These are phyloP conservation scores for Candida oleophila DNA, from an alignment of 805 yeast genomes.

Conservation along the genomic window DNA sequence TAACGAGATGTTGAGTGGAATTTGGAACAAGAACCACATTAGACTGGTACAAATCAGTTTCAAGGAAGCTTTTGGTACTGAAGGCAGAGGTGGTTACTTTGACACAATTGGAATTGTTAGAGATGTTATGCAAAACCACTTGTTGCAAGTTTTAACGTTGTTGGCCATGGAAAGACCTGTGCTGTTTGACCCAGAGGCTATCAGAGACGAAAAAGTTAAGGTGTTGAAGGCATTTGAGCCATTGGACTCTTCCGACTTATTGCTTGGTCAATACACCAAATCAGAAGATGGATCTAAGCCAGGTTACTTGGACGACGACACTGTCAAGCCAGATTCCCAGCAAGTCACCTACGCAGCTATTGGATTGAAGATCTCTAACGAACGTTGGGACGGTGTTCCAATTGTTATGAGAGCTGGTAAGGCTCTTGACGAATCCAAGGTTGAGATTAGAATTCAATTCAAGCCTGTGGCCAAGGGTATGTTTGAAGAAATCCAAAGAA, in stretches of 20 bases:
- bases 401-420: constrained; percentile 95
- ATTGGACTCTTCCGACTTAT: constrained; percentile 61
- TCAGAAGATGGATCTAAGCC: constrained; percentile 90
- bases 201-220: constrained; percentile 95
- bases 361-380: constrained; percentile 75
- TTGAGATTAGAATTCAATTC: constrained; percentile 91
- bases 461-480: constrained; percentile 82
- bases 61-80: constrained; percentile 98
- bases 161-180: constrained; percentile 95
- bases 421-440: constrained; percentile 93
- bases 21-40: constrained; percentile 83
- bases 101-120: constrained; percentile 93
- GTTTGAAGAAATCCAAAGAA: constrained; percentile 77
- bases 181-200: constrained; percentile 86
- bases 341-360: constrained; percentile 93
- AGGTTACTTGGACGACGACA: constrained; percentile 86
- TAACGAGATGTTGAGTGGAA: constrained; percentile 81
- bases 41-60: constrained; percentile 83
- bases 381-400: constrained; percentile 99
- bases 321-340: constrained; percentile 78
- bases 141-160: constrained; percentile 87
- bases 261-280: constrained; percentile 84
- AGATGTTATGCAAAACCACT: constrained; percentile 98
- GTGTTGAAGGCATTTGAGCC: constrained; percentile 79
- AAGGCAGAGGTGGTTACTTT: constrained; percentile 98